Evolutionary conservation across 2,329 filamentous ascomycete species (phyloP), one percentile per base, ranked within the genome.

Genomic region (Diaporthe amygdali): DNA sequence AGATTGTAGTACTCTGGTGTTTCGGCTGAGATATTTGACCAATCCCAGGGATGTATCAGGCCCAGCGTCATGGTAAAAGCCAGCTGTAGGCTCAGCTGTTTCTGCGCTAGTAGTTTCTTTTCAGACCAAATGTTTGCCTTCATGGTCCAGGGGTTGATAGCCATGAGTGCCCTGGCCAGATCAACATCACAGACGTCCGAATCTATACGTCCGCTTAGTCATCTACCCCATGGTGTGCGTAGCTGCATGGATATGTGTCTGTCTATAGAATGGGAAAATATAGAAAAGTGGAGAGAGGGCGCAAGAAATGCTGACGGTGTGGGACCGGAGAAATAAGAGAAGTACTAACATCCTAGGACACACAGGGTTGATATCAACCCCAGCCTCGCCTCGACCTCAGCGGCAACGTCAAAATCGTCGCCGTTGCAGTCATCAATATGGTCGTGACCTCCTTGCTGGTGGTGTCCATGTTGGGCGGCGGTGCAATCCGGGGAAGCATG

Each of bases 121-220:
- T 73, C 72, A 1, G 61, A 39, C 72, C 72, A 73, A 17, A 73
- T 51, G 12, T 64, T 56, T 25, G 70, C 56, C 37, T 68, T 72
- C 30, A 61, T 59, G n/a, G 55, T 39, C 72, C 72, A 73, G 39
- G 59, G 44, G n/a, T 73, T 73, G 12, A 73, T 56, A 27, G 67
- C 47, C 70, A 73, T 70, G 4, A 73, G 63, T 12, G 67, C 63
- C 37, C 67, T 67, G 22, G 67, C 70, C 27, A 70, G 32, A 7
- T 67, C 49, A 20, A 73, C 66, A 54, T 73, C 72, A 20, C 72
- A 73, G 37, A 70, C 37, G 44, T 73, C 70, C 54, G 70, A 73
- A 66, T 70, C 72, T 73, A 30, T n/a, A 5, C 64, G n/a, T 3
- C 30, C 7, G 22, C 20, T 72, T 59, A 70, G 71, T 39, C 54